phyloP scores from a whole-genome alignment of 345 rosid species.

The Hevea brasiliensis region DNA sequence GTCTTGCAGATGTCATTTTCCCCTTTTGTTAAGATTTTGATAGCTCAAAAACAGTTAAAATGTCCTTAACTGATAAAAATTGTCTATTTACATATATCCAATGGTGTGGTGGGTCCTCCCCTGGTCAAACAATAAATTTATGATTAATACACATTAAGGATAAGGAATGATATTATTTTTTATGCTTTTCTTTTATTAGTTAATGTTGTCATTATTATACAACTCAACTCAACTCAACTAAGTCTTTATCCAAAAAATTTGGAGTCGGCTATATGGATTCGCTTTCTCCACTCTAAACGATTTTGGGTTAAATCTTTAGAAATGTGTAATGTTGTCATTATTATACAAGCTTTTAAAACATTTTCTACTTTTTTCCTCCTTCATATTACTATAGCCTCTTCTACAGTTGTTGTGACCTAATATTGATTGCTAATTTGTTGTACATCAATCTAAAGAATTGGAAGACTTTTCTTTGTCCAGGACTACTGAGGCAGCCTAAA shows the following conservation, averaged over 20 bases:
- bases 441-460: slow-evolving; percentile 8
- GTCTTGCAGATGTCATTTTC: slow-evolving; percentile 4
- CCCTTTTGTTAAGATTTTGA: slow-evolving; percentile 3
- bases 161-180: background rate
- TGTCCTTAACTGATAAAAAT: slow-evolving; percentile 10
- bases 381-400: background rate
- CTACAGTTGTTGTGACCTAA: background rate
- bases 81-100: slow-evolving; percentile 9
- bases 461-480: slow-evolving; percentile 36
- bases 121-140: background rate
- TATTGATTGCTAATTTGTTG: slow-evolving; percentile 7
- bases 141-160: background rate
- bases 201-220: background rate
- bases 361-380: background rate
- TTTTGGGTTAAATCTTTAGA: too few species aligned
- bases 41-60: slow-evolving; percentile 9
- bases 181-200: background rate
- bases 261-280: too few species aligned
- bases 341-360: background rate
- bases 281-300: too few species aligned
- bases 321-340: background rate
- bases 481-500: slow-evolving; percentile 88
- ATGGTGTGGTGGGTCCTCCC: slow-evolving; percentile 20
- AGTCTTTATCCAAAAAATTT: too few species aligned
- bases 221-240: too few species aligned